Evolutionary conservation across 768 basidiomycete species (phyloP).

Genomic region (Tulasnella sp.): DNA sequence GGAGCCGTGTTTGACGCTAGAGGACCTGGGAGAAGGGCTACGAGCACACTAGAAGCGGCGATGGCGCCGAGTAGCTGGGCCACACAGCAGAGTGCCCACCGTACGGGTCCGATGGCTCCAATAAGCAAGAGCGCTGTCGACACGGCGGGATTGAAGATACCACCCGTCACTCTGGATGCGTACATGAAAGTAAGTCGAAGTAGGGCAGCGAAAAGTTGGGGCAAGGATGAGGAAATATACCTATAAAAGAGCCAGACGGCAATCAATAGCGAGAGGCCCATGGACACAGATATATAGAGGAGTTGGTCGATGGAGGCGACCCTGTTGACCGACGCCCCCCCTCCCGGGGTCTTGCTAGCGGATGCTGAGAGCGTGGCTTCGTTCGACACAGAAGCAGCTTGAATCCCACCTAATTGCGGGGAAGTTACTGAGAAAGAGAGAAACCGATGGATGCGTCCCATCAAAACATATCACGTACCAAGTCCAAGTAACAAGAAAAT

Average conservation of each 20-base stretch:
- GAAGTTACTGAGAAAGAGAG: not conserved
- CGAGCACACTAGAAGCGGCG: slow-evolving; percentile 44
- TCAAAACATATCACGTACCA: not conserved
- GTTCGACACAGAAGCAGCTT: slow-evolving; percentile 33
- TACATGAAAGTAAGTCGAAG: too few relatives aligned
- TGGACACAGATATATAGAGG: slow-evolving; percentile 46
- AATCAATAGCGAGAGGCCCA: slow-evolving; percentile 51
- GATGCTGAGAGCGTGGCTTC: slow-evolving; percentile 14
- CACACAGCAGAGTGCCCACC: slow-evolving; percentile 47
- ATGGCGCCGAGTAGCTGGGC: slow-evolving; percentile 51
- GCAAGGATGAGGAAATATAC: not conserved
- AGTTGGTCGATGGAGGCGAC: slow-evolving; percentile 30
- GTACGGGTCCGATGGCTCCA: slow-evolving; percentile 42
- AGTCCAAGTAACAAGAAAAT: slow-evolving; percentile 54
- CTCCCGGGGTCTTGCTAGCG: slow-evolving; percentile 24
- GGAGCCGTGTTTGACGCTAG: slow-evolving; percentile 39
- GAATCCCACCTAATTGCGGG: slow-evolving; percentile 40
- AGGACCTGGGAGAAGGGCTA: slow-evolving; percentile 42
- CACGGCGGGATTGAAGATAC: slow-evolving; percentile 55
- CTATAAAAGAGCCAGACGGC: slow-evolving; percentile 61
- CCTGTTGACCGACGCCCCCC: slow-evolving; percentile 17
- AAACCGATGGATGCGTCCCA: not conserved
- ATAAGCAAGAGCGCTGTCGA: slow-evolving; percentile 47
- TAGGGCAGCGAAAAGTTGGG: not conserved
- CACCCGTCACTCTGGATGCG: slow-evolving; percentile 38